A percentile compares a stretch with the other conserved stretches of the same genome.
Conservation (phyloP, 768 basidiomycete genomes). For the Cystobasidium onofrii region DNA sequence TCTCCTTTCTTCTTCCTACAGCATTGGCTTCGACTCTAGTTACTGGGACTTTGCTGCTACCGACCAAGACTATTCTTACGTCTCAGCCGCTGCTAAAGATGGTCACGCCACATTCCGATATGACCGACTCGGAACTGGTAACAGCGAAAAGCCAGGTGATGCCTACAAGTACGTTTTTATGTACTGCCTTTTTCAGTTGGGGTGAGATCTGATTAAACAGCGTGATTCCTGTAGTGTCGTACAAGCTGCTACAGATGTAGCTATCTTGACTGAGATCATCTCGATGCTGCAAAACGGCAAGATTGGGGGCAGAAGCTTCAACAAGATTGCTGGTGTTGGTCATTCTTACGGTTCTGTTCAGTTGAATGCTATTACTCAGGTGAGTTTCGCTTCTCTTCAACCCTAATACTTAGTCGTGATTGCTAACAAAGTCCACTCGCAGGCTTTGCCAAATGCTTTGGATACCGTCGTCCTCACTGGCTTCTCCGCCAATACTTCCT, state of each 20-base stretch:
- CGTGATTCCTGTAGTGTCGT: neutral
- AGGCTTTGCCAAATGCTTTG: constrained; percentile 14
- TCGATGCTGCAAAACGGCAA: constrained; percentile 22
- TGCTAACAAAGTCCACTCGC: neutral
- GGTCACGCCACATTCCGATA: constrained; percentile 37
- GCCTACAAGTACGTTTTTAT: constrained; percentile 26
- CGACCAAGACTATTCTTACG: constrained; percentile 28
- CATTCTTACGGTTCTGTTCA: constrained; percentile 38
- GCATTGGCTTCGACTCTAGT: constrained; percentile 29
- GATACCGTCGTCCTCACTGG: constrained; percentile 34
- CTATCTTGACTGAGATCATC: constrained; percentile 32
- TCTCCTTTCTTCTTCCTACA: neutral
- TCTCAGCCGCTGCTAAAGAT: constrained; percentile 23
- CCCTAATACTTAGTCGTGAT: neutral
- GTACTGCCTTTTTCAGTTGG: neutral
- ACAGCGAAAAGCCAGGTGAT: constrained; percentile 33
- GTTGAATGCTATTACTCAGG: constrained; percentile 27
- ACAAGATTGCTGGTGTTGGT: constrained; percentile 34
- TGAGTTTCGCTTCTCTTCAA: neutral
- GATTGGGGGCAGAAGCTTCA: constrained; percentile 29
- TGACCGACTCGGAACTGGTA: constrained; percentile 36
- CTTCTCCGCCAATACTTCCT: constrained; percentile 33
- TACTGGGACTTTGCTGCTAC: constrained; percentile 35
- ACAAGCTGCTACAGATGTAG: constrained; percentile 27
- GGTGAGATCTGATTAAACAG: neutral